Conservation (phyloP, 1,284 basidiomycete genomes). For the Psilocybe mexicana region DNA sequence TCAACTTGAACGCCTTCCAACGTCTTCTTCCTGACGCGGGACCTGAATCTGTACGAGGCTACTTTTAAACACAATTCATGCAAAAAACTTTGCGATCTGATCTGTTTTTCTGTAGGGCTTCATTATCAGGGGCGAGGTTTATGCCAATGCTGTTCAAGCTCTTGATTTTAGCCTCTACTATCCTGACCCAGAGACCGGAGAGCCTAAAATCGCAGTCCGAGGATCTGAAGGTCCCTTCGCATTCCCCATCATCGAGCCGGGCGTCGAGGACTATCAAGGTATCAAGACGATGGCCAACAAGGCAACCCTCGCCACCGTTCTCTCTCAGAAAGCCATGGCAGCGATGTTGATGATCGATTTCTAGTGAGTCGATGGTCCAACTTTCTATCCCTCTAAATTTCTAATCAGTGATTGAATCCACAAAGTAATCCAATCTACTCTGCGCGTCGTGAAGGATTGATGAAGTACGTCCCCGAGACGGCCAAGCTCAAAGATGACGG, state of each 20-base stretch:
- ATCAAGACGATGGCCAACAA: neutral
- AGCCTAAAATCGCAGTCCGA: neutral
- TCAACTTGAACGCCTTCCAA: neutral
- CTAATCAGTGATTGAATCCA: neutral
- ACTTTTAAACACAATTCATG: neutral
- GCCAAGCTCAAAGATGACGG: neutral
- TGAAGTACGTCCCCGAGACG: neutral
- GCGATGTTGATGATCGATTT: slow-evolving; percentile 7
- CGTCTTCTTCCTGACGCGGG: slow-evolving; percentile 1
- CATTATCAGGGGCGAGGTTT: neutral
- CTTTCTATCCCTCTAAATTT: too few relatives aligned
- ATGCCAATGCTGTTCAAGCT: neutral
- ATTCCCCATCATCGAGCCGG: slow-evolving; percentile 3
- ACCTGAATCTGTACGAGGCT: neutral
- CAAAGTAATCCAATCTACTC: slow-evolving; percentile 4
- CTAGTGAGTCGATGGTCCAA: neutral
- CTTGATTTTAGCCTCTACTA: neutral
- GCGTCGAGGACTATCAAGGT: slow-evolving; percentile 3
- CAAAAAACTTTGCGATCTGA: neutral
- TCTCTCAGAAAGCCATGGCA: neutral
- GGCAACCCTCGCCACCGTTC: neutral
- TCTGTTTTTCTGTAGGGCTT: neutral
- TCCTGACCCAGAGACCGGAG: neutral
- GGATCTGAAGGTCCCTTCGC: slow-evolving; percentile 2
- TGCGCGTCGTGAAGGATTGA: neutral